Percentiles rank a stretch among this genome's conserved stretches.
Evolutionary conservation across 1,284 basidiomycete species (phyloP).

Genomic region (Moesziomyces sp.): DNA sequence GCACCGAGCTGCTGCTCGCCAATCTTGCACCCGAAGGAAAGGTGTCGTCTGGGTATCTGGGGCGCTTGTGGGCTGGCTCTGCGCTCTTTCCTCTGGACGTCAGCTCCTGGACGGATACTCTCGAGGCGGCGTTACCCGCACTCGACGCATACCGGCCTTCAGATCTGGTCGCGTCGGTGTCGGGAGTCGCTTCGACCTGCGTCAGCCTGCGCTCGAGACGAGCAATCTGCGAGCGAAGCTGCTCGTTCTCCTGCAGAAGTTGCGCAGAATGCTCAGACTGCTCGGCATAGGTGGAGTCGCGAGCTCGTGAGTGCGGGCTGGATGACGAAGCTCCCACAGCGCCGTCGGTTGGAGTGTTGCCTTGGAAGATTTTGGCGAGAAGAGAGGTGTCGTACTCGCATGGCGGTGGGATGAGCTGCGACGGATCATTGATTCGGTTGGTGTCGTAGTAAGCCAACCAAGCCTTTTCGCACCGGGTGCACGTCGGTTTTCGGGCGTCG

Average conservation of each 20-base stretch:
- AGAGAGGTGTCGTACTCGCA: conserved; percentile 41
- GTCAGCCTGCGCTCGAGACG: conserved; percentile 11
- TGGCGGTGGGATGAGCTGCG: conserved; percentile 8
- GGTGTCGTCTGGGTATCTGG: not conserved
- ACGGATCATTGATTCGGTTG: not conserved
- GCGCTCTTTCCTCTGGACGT: not conserved
- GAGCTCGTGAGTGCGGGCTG: not conserved
- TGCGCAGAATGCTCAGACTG: not conserved
- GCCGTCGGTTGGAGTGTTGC: conserved; percentile 5
- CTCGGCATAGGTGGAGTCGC: not conserved
- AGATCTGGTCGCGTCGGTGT: not conserved
- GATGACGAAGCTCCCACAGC: conserved; percentile 1
- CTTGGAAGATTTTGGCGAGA: conserved; percentile 33
- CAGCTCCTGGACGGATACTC: not conserved
- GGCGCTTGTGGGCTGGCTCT: not conserved
- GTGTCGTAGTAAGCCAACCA: conserved; percentile 28
- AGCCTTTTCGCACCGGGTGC: conserved; percentile 36
- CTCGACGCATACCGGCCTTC: not conserved
- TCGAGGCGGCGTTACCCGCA: not conserved
- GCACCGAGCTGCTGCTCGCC: not conserved
- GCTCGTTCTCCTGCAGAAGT: conserved; percentile 6
- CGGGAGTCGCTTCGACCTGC: not conserved
- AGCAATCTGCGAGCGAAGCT: conserved; percentile 22
- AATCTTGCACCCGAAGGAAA: not conserved
- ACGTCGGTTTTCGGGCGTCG: conserved; percentile 39